A percentile compares a stretch with the other conserved stretches of the same genome.
These are phyloP conservation scores for Petunia axillaris DNA, from an alignment of 257 asterid genomes.

Conservation along the genomic window DNA sequence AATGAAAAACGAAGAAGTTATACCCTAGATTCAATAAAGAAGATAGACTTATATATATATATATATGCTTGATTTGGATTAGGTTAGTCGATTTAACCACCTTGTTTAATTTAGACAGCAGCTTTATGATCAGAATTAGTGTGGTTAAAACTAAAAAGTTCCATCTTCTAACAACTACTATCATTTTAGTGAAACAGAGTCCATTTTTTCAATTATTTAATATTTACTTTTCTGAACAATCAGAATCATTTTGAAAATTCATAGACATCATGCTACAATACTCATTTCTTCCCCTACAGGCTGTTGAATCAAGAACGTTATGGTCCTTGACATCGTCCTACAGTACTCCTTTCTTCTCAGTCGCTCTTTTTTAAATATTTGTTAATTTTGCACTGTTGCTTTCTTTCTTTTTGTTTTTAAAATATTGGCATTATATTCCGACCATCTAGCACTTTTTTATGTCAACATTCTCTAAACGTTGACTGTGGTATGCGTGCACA, in stretches of 20 bases:
- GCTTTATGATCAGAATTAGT: background rate
- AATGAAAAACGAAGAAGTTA: background rate
- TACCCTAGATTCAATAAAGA: background rate
- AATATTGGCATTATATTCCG: background rate
- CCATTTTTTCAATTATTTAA: background rate
- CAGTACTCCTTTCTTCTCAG: background rate
- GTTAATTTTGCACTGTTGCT: background rate
- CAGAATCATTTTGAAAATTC: background rate
- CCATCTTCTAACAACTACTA: background rate
- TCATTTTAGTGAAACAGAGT: background rate
- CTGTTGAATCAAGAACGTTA: background rate
- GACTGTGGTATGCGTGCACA: background rate
- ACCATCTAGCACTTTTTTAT: slow-evolving; percentile 6
- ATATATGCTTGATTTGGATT: background rate
- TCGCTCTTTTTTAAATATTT: background rate
- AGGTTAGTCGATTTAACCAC: background rate
- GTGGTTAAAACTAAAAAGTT: background rate
- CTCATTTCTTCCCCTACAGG: background rate
- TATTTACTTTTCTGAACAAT: background rate
- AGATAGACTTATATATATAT: background rate
- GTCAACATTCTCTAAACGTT: background rate
- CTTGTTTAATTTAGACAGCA: too few species aligned
- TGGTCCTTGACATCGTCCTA: slow-evolving; percentile 1
- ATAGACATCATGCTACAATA: background rate
- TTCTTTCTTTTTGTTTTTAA: background rate